These are phyloP conservation scores for Pichia terricola DNA, from an alignment of 1,139 yeast genomes.

Conservation along the genomic window DNA sequence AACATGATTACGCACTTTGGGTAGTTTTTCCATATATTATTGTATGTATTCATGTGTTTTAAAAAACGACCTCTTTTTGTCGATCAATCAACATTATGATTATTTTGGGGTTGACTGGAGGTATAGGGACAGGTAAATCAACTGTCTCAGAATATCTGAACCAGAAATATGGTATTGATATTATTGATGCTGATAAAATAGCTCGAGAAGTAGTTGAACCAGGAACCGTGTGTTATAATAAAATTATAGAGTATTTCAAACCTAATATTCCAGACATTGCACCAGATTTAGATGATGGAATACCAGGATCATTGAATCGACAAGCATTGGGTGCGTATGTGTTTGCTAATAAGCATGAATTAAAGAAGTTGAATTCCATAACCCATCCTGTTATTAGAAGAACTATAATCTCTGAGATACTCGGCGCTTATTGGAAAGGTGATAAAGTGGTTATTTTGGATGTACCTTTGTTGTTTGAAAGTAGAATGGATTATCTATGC, in stretches of 20 bases:
- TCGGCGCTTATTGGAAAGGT: slow-evolving; percentile 44
- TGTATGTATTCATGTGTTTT: too few species aligned
- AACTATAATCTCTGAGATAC: slow-evolving; percentile 51
- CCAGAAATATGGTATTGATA: slow-evolving; percentile 42
- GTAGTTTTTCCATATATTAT: too few species aligned
- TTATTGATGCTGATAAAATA: slow-evolving; percentile 84
- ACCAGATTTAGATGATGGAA: slow-evolving; percentile 30
- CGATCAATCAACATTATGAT: slow-evolving; percentile 68
- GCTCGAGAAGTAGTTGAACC: slow-evolving; percentile 84
- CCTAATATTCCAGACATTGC: slow-evolving; percentile 48
- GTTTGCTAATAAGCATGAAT: slow-evolving; percentile 47
- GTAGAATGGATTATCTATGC: slow-evolving; percentile 61
- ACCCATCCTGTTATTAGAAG: slow-evolving; percentile 85
- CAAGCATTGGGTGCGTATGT: slow-evolving; percentile 70
- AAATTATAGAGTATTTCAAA: slow-evolving; percentile 53
- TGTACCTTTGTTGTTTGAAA: slow-evolving; percentile 83
- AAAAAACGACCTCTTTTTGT: too few species aligned
- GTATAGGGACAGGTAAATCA: slow-evolving; percentile 91
- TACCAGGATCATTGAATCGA: slow-evolving; percentile 39
- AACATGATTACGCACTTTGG: too few species aligned
- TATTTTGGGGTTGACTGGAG: slow-evolving; percentile 89
- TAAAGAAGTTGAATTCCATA: slow-evolving; percentile 54
- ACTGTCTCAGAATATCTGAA: slow-evolving; percentile 63
- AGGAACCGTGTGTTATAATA: slow-evolving; percentile 58
- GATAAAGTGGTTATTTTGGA: slow-evolving; percentile 63